phyloP scores from a whole-genome alignment of 1,284 basidiomycete species.

The Sanghuangporus baumii region DNA sequence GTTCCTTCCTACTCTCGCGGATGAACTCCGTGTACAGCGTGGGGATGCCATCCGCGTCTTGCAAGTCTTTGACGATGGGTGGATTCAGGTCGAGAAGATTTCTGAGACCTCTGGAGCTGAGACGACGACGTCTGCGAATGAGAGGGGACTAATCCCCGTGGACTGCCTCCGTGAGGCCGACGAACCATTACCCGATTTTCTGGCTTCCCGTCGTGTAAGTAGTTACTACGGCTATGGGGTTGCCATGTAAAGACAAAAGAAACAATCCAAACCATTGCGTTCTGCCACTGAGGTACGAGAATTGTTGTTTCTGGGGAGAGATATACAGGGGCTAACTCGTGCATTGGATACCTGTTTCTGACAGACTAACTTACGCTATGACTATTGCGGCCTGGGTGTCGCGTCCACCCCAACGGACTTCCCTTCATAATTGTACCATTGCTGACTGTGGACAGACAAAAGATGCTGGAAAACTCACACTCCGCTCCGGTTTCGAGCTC shows the following conservation, averaged over 20 bases:
- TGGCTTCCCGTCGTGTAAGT: conserved; percentile 37
- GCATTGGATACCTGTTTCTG: not conserved
- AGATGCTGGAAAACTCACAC: not conserved
- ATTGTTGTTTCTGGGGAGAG: too few relatives aligned
- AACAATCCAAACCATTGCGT: not conserved
- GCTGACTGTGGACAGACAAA: not conserved
- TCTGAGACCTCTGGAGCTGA: not conserved
- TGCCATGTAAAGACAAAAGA: not conserved
- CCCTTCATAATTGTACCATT: not conserved
- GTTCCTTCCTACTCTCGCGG: conserved; percentile 50
- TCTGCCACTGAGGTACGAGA: not conserved
- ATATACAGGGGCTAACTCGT: not conserved
- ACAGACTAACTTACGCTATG: not conserved
- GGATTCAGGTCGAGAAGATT: conserved; percentile 49
- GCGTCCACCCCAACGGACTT: conserved; percentile 3
- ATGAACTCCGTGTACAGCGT: conserved; percentile 49
- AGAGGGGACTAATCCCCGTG: conserved; percentile 47
- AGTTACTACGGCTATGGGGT: conserved; percentile 3
- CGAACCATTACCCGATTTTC: conserved; percentile 44
- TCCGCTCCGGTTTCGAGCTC: too few relatives aligned
- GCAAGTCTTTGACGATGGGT: conserved; percentile 60
- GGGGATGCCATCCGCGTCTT: conserved; percentile 51
- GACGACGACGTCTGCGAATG: conserved; percentile 23
- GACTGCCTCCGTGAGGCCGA: conserved; percentile 50
- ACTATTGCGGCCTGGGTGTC: not conserved